A percentile compares a stretch with the other conserved stretches of the same genome.
Evolutionary conservation across 768 basidiomycete genomes (phyloP).

Genomic region (Omphalotus guepiniiformis): DNA sequence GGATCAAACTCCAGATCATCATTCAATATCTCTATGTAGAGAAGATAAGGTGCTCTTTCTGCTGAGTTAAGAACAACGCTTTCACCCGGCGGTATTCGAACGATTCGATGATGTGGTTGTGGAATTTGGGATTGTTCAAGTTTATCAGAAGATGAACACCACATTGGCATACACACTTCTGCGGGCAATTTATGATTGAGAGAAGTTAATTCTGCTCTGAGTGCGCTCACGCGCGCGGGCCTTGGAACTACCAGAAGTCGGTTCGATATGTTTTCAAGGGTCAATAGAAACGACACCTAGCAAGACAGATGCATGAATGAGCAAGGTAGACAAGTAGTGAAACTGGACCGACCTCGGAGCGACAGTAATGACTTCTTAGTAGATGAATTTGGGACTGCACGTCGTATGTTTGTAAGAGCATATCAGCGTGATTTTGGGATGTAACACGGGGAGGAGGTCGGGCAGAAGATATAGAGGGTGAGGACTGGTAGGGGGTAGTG

Average conservation of each 20-base stretch:
- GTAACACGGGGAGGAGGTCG: constrained; percentile 43
- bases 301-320: constrained; percentile 11
- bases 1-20: constrained; percentile 94
- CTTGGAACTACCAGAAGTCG: constrained; percentile 87
- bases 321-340: constrained; percentile 8
- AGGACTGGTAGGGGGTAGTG: constrained; percentile 59
- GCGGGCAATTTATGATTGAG: constrained; percentile 96
- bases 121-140: constrained; percentile 35
- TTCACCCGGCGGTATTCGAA: constrained; percentile 96
- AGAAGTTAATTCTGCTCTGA: constrained; percentile 91
- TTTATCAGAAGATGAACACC: constrained; percentile 73
- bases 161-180: constrained; percentile 91
- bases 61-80: constrained; percentile 98
- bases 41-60: constrained; percentile 89
- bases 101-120: constrained; percentile 87
- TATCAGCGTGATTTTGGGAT: constrained; percentile 43
- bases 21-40: constrained; percentile 86
- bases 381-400: constrained; percentile 62
- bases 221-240: constrained; percentile 92
- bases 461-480: constrained; percentile 58
- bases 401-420: constrained; percentile 67
- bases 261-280: constrained; percentile 90
- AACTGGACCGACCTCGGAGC: constrained; percentile 62
- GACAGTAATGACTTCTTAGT: constrained; percentile 81
- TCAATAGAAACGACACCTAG: constrained; percentile 82